A percentile compares a stretch with the other conserved stretches of the same genome.
phyloP scores from a whole-genome alignment of 1,284 basidiomycete species.

The Volvariella surrecta region DNA sequence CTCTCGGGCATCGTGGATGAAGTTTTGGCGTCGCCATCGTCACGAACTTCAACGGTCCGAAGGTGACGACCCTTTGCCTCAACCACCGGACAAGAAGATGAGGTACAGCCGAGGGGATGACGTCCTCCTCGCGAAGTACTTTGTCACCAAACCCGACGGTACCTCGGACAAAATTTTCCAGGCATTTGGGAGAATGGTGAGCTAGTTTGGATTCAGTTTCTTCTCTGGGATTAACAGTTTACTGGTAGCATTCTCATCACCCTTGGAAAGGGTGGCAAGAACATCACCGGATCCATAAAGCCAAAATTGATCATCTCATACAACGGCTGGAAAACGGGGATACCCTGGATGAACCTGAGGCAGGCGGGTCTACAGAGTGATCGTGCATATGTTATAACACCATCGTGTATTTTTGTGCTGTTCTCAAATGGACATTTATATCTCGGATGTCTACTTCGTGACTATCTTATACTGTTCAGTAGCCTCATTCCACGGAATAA shows the following conservation, averaged over 20 bases:
- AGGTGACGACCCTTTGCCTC: constrained; percentile 58
- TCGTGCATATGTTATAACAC: not conserved
- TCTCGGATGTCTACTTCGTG: too few relatives aligned
- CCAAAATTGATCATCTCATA: constrained; percentile 73
- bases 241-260: constrained; percentile 64
- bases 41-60: constrained; percentile 64
- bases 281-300: constrained; percentile 76
- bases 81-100: constrained; percentile 75
- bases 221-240: not conserved
- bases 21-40: constrained; percentile 77
- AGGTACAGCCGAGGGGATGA: constrained; percentile 72
- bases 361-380: not conserved
- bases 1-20: constrained; percentile 84
- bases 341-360: constrained; percentile 28
- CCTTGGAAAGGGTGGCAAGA: constrained; percentile 89
- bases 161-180: constrained; percentile 78
- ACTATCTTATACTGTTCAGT: too few relatives aligned
- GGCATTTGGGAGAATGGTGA: constrained; percentile 56
- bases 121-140: constrained; percentile 64
- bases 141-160: constrained; percentile 59
- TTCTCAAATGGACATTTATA: too few relatives aligned
- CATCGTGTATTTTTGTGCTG: too few relatives aligned
- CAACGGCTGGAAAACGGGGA: constrained; percentile 49
- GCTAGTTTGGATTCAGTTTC: constrained; percentile 13
- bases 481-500: too few relatives aligned